These are phyloP conservation scores for Bipolaris victoriae DNA, from an alignment of 2,329 filamentous ascomycete genomes.

Conservation along the genomic window DNA sequence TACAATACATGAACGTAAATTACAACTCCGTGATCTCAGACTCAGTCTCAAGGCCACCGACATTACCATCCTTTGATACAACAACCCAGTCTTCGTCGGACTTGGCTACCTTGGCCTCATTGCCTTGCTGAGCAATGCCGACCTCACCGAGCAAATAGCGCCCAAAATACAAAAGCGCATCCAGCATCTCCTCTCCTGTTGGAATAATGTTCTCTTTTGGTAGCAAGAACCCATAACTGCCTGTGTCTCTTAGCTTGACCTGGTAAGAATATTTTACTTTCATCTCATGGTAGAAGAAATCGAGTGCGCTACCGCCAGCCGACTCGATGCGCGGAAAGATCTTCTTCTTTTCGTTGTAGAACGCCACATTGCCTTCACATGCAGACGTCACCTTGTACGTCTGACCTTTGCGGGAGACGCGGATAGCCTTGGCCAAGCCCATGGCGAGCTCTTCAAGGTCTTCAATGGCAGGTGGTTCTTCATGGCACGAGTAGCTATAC, in stretches of 20 bases:
- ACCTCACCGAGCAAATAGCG: conserved; percentile 69
- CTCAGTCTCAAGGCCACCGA: neutral
- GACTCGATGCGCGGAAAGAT: conserved; percentile 67
- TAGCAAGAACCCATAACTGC: conserved; percentile 90
- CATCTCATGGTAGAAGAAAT: conserved; percentile 94
- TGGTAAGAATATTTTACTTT: conserved; percentile 86
- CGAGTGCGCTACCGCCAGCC: conserved; percentile 83
- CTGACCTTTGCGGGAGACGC: conserved; percentile 74
- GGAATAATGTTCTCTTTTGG: conserved; percentile 87
- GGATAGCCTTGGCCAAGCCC: conserved; percentile 87
- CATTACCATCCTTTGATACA: neutral
- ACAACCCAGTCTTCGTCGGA: neutral
- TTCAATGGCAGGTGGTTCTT: conserved; percentile 82
- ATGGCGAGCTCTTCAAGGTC: conserved; percentile 89
- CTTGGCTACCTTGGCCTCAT: neutral
- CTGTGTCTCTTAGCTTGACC: conserved; percentile 90
- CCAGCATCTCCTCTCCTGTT: conserved; percentile 85
- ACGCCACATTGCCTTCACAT: conserved; percentile 76
- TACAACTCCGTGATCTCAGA: conserved; percentile 13
- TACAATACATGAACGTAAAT: neutral
- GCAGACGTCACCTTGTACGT: conserved; percentile 75
- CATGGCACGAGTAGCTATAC: conserved; percentile 82
- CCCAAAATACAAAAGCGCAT: conserved; percentile 82
- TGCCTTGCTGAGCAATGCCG: conserved; percentile 29
- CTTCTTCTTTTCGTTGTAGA: conserved; percentile 40